These are phyloP conservation scores for Seiridium cupressi DNA, from an alignment of 2,329 filamentous ascomycete genomes.

Conservation along the genomic window DNA sequence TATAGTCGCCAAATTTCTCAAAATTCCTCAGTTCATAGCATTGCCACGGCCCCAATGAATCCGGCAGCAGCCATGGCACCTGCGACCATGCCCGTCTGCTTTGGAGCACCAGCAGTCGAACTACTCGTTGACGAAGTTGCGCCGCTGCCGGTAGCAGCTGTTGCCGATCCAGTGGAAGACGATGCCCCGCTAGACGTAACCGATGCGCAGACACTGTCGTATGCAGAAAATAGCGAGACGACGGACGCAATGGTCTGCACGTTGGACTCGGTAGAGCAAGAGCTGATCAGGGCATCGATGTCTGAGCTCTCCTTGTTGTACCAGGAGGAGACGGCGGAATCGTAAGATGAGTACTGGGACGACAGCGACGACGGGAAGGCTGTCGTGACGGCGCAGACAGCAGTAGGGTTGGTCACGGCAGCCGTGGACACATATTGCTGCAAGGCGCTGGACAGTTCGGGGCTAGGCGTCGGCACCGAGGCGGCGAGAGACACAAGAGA, in stretches of 20 bases:
- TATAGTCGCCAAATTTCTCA: too few relatives aligned
- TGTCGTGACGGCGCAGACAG: constrained; percentile 11
- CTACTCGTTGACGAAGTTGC: not conserved
- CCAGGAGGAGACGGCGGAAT: constrained; percentile 17
- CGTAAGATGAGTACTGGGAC: constrained; percentile 15
- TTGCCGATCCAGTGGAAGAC: too few relatives aligned
- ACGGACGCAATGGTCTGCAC: constrained; percentile 5
- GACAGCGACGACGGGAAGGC: constrained; percentile 13
- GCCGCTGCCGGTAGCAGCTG: too few relatives aligned
- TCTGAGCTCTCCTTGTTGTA: constrained; percentile 13
- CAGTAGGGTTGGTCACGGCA: constrained; percentile 8
- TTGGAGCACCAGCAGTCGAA: constrained; percentile 11
- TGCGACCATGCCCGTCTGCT: constrained; percentile 18
- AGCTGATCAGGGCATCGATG: constrained; percentile 8
- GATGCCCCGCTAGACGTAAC: not conserved
- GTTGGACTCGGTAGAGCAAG: constrained; percentile 8
- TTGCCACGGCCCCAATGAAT: constrained; percentile 27
- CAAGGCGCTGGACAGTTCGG: constrained; percentile 11
- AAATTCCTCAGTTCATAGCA: constrained; percentile 11
- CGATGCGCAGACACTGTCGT: not conserved
- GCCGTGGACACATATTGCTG: constrained; percentile 9
- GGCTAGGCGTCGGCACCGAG: constrained; percentile 5
- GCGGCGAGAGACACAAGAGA: constrained; percentile 10
- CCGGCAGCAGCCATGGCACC: constrained; percentile 23
- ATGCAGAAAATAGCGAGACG: constrained; percentile 7